Conservation (phyloP, 768 basidiomycete species). For the Tephrocybe rancida region DNA sequence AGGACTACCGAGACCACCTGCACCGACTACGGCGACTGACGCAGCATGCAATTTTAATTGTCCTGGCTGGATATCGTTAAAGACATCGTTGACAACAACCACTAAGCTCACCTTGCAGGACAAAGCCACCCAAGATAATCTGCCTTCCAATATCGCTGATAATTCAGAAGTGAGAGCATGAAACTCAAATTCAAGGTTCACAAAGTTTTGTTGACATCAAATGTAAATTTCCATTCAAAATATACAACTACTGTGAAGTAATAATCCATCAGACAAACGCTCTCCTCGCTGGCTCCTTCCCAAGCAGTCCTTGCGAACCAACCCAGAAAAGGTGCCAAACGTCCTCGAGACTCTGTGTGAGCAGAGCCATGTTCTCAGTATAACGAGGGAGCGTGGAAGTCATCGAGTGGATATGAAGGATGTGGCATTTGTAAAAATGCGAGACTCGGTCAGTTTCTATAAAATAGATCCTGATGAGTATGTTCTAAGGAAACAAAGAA, state of each 20-base stretch:
- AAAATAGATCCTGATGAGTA: constrained; percentile 9
- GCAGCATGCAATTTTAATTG: constrained; percentile 65
- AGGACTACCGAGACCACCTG: constrained; percentile 95
- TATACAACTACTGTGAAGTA: background rate
- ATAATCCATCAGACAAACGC: constrained; percentile 14
- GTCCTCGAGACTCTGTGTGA: constrained; percentile 8
- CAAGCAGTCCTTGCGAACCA: constrained; percentile 2
- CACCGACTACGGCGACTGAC: constrained; percentile 86
- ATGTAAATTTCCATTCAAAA: background rate
- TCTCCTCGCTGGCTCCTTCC: constrained; percentile 11
- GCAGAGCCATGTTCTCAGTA: constrained; percentile 8
- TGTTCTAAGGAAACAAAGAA: constrained; percentile 7
- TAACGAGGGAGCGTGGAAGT: constrained; percentile 6
- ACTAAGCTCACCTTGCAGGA: constrained; percentile 64
- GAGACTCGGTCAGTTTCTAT: constrained; percentile 11
- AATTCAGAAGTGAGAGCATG: constrained; percentile 62
- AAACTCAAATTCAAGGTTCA: background rate
- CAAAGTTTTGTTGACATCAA: background rate
- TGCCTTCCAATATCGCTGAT: constrained; percentile 92
- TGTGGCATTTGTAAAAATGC: constrained; percentile 11
- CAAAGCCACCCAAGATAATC: constrained; percentile 92
- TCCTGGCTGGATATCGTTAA: constrained; percentile 48
- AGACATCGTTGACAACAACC: background rate
- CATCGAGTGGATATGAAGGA: constrained; percentile 12
- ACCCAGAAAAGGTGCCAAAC: constrained; percentile 3